phyloP scores from a whole-genome alignment of 164 flowering plant species.

The Macadamia tetraphylla region DNA sequence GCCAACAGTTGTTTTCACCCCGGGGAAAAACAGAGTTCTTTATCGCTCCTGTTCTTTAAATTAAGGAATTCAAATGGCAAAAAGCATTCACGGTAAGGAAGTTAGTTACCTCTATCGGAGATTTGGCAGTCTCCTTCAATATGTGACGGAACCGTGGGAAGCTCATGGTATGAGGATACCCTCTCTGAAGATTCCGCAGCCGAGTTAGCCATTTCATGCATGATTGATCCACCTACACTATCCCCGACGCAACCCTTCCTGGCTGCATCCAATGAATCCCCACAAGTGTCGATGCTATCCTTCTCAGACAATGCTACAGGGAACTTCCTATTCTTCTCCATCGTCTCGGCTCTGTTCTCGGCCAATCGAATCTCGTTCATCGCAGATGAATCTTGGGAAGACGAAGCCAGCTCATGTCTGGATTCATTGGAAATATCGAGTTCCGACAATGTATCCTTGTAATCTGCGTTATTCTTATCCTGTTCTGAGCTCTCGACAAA shows the following conservation, averaged over 20 bases:
- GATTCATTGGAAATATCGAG: constrained; percentile 15
- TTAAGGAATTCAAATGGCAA: neutral
- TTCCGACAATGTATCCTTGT: constrained; percentile 25
- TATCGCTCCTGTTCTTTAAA: neutral
- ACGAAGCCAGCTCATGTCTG: constrained; percentile 8
- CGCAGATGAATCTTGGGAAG: constrained; percentile 4
- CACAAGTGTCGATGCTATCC: constrained; percentile 23
- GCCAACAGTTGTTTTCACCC: too few species aligned
- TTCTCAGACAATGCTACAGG: constrained; percentile 45
- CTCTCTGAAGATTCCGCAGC: constrained; percentile 9
- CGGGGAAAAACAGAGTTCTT: neutral
- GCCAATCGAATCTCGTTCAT: constrained; percentile 15
- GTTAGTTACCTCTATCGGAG: constrained; percentile 24
- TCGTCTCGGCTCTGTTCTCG: constrained; percentile 22
- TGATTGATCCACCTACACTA: constrained; percentile 8
- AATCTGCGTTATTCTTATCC: constrained; percentile 30
- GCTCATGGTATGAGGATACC: neutral
- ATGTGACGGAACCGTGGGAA: neutral
- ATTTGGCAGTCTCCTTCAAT: constrained; percentile 19
- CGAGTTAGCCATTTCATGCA: constrained; percentile 10
- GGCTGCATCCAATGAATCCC: constrained; percentile 6
- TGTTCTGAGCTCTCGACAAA: constrained; percentile 62
- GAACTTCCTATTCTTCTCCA: constrained; percentile 32
- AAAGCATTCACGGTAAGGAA: constrained; percentile 7
- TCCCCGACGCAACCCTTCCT: constrained; percentile 11